Percentiles rank a stretch among this genome's conserved stretches.
These are phyloP conservation scores for Boechera retrofracta DNA, from an alignment of 345 rosid genomes.

Conservation along the genomic window DNA sequence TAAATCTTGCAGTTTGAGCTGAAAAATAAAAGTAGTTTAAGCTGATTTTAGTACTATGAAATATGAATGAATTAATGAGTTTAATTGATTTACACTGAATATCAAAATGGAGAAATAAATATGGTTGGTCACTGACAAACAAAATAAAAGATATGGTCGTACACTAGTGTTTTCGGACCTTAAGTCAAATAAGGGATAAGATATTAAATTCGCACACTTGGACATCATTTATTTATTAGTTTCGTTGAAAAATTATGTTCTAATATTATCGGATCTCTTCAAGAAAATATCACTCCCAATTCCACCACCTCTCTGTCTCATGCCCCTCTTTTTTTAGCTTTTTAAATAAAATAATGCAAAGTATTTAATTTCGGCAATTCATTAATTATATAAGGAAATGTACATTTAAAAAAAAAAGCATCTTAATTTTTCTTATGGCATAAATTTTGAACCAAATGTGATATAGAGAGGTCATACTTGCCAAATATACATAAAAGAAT, in stretches of 20 bases:
- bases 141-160: not conserved
- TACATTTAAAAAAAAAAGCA: not conserved
- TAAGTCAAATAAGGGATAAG: not conserved
- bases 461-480: not conserved
- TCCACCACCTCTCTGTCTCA: slow-evolving; percentile 31
- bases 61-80: not conserved
- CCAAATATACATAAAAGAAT: not conserved
- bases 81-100: not conserved
- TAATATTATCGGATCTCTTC: slow-evolving; percentile 16
- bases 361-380: too few species aligned
- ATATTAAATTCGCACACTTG: slow-evolving; percentile 19
- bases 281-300: slow-evolving; percentile 18
- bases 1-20: too few species aligned
- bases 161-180: not conserved
- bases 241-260: slow-evolving; percentile 29
- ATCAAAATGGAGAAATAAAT: not conserved
- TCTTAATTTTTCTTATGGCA: not conserved
- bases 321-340: too few species aligned
- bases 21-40: too few species aligned
- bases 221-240: slow-evolving; percentile 15
- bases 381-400: not conserved
- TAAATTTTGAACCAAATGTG: not conserved
- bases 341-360: too few species aligned
- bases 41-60: too few species aligned
- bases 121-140: not conserved